phyloP scores from a whole-genome alignment of 306 rosid genomes.

The Astragalus glycyphyllos region DNA sequence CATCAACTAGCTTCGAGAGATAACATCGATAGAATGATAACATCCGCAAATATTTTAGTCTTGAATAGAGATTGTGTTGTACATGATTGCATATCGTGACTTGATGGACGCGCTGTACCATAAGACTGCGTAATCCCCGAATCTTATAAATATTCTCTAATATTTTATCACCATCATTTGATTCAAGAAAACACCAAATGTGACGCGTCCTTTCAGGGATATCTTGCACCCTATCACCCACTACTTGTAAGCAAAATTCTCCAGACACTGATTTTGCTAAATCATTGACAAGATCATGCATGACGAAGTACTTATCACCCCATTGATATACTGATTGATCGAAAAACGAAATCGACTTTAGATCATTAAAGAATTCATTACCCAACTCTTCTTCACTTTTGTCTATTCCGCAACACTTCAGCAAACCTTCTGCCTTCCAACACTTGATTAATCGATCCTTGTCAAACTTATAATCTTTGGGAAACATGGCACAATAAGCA shows the following conservation, averaged over 20 bases:
- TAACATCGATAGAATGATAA: background rate
- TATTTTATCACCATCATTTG: fast-evolving
- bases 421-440: too few species aligned
- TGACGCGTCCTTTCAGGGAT: conserved; percentile 17
- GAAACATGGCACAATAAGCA: conserved; percentile 29
- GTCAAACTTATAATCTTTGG: background rate
- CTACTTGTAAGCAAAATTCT: conserved; percentile 8
- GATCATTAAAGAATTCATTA: too few species aligned
- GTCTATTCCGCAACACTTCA: too few species aligned
- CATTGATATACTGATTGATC: too few species aligned
- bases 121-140: background rate
- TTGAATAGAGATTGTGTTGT: background rate
- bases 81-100: background rate
- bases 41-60: background rate
- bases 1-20: background rate
- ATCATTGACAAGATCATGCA: conserved; percentile 60
- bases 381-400: too few species aligned
- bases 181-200: background rate
- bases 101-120: background rate
- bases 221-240: background rate
- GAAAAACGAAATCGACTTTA: too few species aligned
- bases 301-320: conserved; percentile 5
- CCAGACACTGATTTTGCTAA: conserved; percentile 50
- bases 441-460: background rate
- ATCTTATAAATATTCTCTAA: background rate